Evolutionary conservation across 2,329 filamentous ascomycete genomes (phyloP), one percentile per base, ranked within the genome.

Genomic region (Cladophialophora yegresii): DNA sequence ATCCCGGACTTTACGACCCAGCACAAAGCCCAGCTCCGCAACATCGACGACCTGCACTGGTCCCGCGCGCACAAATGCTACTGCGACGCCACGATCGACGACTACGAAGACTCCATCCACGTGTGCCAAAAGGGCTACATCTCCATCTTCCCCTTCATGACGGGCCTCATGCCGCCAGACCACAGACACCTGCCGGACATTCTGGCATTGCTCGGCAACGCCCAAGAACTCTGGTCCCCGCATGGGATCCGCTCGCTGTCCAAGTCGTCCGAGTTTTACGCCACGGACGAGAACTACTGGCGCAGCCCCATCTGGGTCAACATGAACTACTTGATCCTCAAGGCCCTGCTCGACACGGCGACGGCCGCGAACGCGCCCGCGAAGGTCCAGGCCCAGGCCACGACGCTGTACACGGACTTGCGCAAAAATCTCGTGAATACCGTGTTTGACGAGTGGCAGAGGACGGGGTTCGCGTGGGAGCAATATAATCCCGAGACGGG

Each of bases 71-170:
- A 88, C 3, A 87, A 91, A 62, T 90, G 89, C 67, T 99, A 92
- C 80, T 99, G 95, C 75, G 95, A 99, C 75, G 92, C 92, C 1
- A 97, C 92, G 0, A 90, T 99, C 65, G 93, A 99, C 72, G 92
- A 92, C 66, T 99, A 91, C 74, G 95, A 99, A 77, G 95, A 99
- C 78, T 88, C 91, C 73, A 77, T 84, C 40, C 88, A 95, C 22
- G 91, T 97, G 49, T 99, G 95, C 79, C 95, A 98, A 81, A 96
- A 96, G 78, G 95, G 95, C 22, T 99, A 99, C 74, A 87, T 98
- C 70, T 95, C 91, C 23, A 82, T 99, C 30, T 95, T 96, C 77
- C 95, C 95, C 1, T 96, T 98, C 82, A 79, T 98, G 70, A 86
- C 91, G 2, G 93, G 93, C 8, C 82, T 98, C 65, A 74, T 98